phyloP scores from a whole-genome alignment of 495 filamentous ascomycete genomes.

The Daldinia caldariorum region DNA sequence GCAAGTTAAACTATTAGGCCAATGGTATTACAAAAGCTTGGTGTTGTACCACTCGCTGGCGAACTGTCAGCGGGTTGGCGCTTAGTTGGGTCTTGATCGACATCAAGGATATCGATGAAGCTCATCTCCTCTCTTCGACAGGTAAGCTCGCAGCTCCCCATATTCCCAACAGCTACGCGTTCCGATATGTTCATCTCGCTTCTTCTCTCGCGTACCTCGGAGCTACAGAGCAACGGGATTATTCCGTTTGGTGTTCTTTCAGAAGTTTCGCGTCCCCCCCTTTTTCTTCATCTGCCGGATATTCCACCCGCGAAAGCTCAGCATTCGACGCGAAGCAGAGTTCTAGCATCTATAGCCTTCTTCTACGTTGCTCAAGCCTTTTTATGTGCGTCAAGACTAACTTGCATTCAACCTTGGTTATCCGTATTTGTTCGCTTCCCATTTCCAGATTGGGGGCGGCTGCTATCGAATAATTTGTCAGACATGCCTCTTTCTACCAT shows the following conservation, averaged over 20 bases:
- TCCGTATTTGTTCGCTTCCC: slow-evolving; percentile 47
- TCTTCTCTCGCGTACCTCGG: slow-evolving; percentile 1
- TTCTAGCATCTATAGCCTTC: slow-evolving; percentile 12
- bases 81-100: slow-evolving; percentile 39
- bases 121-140: slow-evolving; percentile 17
- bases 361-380: slow-evolving; percentile 38
- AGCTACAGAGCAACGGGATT: neutral
- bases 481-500: slow-evolving; percentile 22
- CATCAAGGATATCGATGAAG: slow-evolving; percentile 32
- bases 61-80: slow-evolving; percentile 45
- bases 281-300: slow-evolving; percentile 29
- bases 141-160: slow-evolving; percentile 15
- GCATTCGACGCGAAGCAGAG: slow-evolving; percentile 38
- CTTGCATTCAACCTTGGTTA: slow-evolving; percentile 29
- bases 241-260: neutral
- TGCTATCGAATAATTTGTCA: slow-evolving; percentile 40
- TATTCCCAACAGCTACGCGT: slow-evolving; percentile 8
- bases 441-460: slow-evolving; percentile 44
- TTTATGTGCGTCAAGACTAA: slow-evolving; percentile 38
- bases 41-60: slow-evolving; percentile 26
- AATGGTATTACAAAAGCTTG: slow-evolving; percentile 21
- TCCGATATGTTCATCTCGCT: neutral
- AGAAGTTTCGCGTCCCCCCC: slow-evolving; percentile 16
- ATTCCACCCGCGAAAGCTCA: slow-evolving; percentile 12
- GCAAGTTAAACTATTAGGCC: slow-evolving; percentile 25